phyloP scores from a whole-genome alignment of 331 rosid genomes.

The Telfairia occidentalis region DNA sequence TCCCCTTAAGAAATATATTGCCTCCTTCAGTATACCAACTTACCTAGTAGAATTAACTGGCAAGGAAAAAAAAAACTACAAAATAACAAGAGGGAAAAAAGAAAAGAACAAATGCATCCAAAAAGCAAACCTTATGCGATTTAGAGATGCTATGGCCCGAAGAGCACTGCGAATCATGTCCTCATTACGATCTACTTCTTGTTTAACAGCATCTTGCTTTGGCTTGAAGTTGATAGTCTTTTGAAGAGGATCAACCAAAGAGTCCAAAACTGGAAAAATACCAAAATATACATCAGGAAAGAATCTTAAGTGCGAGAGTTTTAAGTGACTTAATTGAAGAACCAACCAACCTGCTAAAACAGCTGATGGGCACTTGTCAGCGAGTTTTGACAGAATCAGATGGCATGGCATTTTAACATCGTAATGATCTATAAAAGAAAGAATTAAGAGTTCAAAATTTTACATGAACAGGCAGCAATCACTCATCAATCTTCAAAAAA shows the following conservation, averaged over 20 bases:
- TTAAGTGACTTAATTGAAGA: slow-evolving; percentile 1
- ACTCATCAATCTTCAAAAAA: background rate
- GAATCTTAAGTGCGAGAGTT: background rate
- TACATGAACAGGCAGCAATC: slow-evolving; percentile 8
- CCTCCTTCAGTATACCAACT: background rate
- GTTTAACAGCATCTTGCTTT: slow-evolving; percentile 96
- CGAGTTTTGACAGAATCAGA: slow-evolving; percentile 89
- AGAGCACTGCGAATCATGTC: slow-evolving; percentile 99
- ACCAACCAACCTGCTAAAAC: slow-evolving; percentile 70
- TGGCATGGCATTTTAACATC: slow-evolving; percentile 99
- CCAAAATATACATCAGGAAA: slow-evolving; percentile 15
- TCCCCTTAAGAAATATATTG: background rate
- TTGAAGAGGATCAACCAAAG: slow-evolving; percentile 96
- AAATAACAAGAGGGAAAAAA: background rate
- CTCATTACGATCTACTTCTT: slow-evolving; percentile 98
- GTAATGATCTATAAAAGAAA: slow-evolving; percentile 62
- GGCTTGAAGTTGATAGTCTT: slow-evolving; percentile 93
- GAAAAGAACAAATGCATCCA: background rate
- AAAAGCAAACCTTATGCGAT: slow-evolving; percentile 72
- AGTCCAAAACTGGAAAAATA: slow-evolving; percentile 65
- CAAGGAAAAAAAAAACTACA: background rate
- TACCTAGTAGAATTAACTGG: background rate
- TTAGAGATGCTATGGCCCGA: slow-evolving; percentile 88
- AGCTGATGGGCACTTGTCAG: slow-evolving; percentile 95
- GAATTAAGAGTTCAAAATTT: background rate